Base-by-base conservation (phyloP, 345 rosid genomes). In the Crucihimalaya himalaica region DNA sequence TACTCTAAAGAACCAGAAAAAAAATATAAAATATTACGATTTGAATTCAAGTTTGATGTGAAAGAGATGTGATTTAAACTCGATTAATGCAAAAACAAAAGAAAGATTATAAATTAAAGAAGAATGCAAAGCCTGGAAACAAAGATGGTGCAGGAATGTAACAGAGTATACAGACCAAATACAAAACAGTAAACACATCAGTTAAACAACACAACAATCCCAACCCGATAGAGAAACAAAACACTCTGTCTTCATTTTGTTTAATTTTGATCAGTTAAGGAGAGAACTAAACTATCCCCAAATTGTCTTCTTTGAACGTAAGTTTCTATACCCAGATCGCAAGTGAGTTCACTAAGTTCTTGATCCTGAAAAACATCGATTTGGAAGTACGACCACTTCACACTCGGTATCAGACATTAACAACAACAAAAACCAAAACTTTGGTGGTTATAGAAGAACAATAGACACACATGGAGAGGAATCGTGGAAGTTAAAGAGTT, bases 381-480 rank as follows among this genome's bases (percentile, higher is more conserved):
- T 23, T 40, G 19, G 19, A 11, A n/a, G 68, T 9, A 29, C 53
- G 25, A 63, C 54, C 23, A 63, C 51, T 5, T 28, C 12, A 43
- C 54, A 42, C 20, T 40, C 55, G 31, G 52, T 27, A 11, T 43
- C 27, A 39, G 47, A 47, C 43, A 65, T 45, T 14, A 31, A 65
- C 34, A 66, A 66, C 23, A 66, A 34, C 32, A 35, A 35, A 43
- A 57, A 56, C 15, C 65, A 58, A n/a, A n/a, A n/a, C n/a, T n/a
- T n/a, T n/a, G n/a, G n/a, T n/a, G n/a, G n/a, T n/a, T n/a, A n/a
- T n/a, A n/a, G n/a, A n/a, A n/a, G n/a, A n/a, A n/a, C n/a, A n/a
- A n/a, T n/a, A n/a, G n/a, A n/a, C n/a, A n/a, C n/a, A n/a, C n/a
- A n/a, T n/a, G n/a, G n/a, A n/a, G n/a, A n/a, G n/a, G n/a, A n/a